A percentile compares a stretch with the other conserved stretches of the same genome.
Evolutionary conservation across 176 grass and related monocot species (phyloP).

Genomic region (Oryza longistaminata): DNA sequence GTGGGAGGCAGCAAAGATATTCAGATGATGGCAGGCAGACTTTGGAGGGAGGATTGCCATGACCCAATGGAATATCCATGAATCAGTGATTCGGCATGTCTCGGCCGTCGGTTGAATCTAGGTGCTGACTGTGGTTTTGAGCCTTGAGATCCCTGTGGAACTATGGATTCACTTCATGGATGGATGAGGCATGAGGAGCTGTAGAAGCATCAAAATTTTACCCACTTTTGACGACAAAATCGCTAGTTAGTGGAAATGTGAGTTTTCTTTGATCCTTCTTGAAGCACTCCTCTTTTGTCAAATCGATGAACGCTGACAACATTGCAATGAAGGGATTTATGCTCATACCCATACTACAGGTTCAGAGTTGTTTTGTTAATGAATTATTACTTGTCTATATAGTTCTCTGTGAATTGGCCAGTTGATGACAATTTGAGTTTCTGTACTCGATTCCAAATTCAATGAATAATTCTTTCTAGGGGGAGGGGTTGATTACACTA

Average conservation of each 20-base stretch:
- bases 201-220: neutral
- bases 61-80: conserved; percentile 38
- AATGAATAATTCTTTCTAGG: too few relatives aligned
- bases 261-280: neutral
- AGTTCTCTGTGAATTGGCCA: neutral
- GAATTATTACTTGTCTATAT: neutral
- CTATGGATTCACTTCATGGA: neutral
- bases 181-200: neutral
- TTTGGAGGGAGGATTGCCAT: conserved; percentile 27
- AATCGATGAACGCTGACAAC: neutral
- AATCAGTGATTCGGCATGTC: conserved; percentile 16
- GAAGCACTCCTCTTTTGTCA: neutral
- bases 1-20: conserved; percentile 43
- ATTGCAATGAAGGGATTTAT: neutral
- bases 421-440: too few relatives aligned
- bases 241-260: neutral
- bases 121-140: neutral
- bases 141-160: neutral
- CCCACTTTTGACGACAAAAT: neutral
- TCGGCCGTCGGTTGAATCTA: conserved; percentile 20
- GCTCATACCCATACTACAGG: neutral
- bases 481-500: too few relatives aligned
- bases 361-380: neutral
- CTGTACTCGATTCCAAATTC: too few relatives aligned
- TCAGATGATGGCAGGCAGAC: conserved; percentile 46